These are phyloP conservation scores for Vaccinium macrocarpon DNA, from an alignment of 148 eudicot genomes.

Conservation along the genomic window DNA sequence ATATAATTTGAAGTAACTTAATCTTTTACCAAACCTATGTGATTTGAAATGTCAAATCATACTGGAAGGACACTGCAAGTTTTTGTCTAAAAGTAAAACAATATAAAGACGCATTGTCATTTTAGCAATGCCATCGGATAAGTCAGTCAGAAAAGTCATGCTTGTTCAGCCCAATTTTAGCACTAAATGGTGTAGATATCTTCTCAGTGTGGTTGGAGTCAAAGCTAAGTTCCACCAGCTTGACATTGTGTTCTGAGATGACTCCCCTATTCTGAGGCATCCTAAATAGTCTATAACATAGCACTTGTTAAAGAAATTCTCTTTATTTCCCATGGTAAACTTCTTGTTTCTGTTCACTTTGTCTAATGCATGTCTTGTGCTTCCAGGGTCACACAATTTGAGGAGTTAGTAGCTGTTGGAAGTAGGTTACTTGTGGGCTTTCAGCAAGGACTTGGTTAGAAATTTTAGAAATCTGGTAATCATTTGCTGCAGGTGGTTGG, in stretches of 20 bases:
- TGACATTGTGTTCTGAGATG: not conserved
- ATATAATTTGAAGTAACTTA: not conserved
- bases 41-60: not conserved
- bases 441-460: conserved; percentile 53
- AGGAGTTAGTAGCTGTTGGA: conserved; percentile 48
- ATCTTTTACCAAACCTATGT: not conserved
- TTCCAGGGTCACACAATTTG: conserved; percentile 50
- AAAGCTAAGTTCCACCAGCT: not conserved
- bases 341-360: not conserved
- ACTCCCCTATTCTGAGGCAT: not conserved
- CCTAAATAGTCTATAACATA: too few relatives aligned
- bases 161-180: not conserved
- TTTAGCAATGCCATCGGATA: not conserved
- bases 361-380: not conserved
- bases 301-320: not conserved
- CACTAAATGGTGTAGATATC: not conserved
- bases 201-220: not conserved
- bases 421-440: conserved; percentile 42
- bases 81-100: not conserved
- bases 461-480: not conserved
- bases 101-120: not conserved
- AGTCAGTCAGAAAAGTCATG: not conserved
- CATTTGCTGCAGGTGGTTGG: conserved; percentile 4
- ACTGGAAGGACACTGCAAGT: conserved; percentile 2
- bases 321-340: not conserved